Base-by-base conservation (phyloP, 2,329 filamentous ascomycete species). In the Aspergillus novoparasiticus region DNA sequence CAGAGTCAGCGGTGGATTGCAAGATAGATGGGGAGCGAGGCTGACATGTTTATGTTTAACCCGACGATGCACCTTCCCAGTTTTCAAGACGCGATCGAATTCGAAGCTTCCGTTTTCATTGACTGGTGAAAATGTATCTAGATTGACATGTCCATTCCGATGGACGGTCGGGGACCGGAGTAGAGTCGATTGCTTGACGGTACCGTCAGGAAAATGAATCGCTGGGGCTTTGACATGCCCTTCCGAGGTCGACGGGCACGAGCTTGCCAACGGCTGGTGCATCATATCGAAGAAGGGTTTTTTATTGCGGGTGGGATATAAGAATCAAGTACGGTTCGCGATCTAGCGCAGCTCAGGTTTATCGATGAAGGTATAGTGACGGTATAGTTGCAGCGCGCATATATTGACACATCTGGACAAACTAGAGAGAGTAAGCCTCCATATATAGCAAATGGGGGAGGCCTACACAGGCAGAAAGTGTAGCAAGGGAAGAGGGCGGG, bases 21-120 rank as follows among this genome's bases (percentile, higher is more conserved):
- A 57, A 51, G 19, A 56, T 23, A 39, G 32, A 41, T 54, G 30
- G 21, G 16, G 19, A 34, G 9, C 3, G 19, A 30, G 16, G 65
- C 72, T 65, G 78, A 93, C 92, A 89, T 96, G 97, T 64, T 94
- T 98, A 83, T 94, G 97, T 72, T 94, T 90, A 21, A 93, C 96
- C 69, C 94, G 88, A 80, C 96, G 96, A 74, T 91, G 86, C 45
- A 97, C 89, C 69, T 90, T 90, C 63, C 94, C 94, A 62, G 90
- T 89, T 81, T 96, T 98, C 77, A 98, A 86, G 60, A 98, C 92
- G 57, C 93, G 90, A 78, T 99, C 95, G 73, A 96, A 96, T 73
- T 95, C 94, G 77, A 97, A 99, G 78, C 93, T 95, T 66, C 95
- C 95, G 78, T 96, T 94, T 78, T 96, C 90, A 75, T 94, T 96